phyloP scores from a whole-genome alignment of 2,329 filamentous ascomycete species.

The Trematosphaeria pertusa region DNA sequence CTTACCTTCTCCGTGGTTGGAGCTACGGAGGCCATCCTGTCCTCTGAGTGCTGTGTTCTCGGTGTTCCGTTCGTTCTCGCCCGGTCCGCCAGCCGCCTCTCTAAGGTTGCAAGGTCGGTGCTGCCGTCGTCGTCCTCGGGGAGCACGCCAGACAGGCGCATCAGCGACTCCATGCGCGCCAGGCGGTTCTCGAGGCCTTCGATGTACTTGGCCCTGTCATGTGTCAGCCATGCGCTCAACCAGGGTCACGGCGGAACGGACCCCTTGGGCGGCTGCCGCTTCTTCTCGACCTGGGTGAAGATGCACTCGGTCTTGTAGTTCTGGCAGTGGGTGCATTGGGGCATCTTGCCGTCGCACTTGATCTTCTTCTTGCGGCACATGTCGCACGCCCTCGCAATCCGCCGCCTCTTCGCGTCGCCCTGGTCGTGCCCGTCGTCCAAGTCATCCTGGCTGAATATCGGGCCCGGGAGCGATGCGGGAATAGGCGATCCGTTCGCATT shows the following conservation, averaged over 20 bases:
- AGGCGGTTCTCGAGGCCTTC: slow-evolving; percentile 94
- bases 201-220: slow-evolving; percentile 87
- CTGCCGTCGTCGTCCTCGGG: slow-evolving; percentile 84
- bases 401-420: slow-evolving; percentile 80
- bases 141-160: slow-evolving; percentile 85
- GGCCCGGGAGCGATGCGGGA: slow-evolving; percentile 33
- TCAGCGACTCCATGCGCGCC: slow-evolving; percentile 91
- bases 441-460: slow-evolving; percentile 58
- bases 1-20: slow-evolving; percentile 49
- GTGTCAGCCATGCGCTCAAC: slow-evolving; percentile 8
- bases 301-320: slow-evolving; percentile 99
- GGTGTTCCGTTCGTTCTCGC: slow-evolving; percentile 33
- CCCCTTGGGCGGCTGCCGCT: slow-evolving; percentile 96
- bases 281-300: slow-evolving; percentile 99
- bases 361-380: slow-evolving; percentile 98
- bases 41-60: slow-evolving; percentile 31
- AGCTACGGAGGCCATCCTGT: slow-evolving; percentile 36
- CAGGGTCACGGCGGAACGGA: slow-evolving; percentile 45
- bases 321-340: slow-evolving; percentile 91
- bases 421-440: slow-evolving; percentile 63
- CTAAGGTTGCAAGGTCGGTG: slow-evolving; percentile 86
- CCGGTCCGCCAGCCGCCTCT: slow-evolving; percentile 72
- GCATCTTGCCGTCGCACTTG: slow-evolving; percentile 96
- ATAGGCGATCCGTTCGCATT: slow-evolving; percentile 47
- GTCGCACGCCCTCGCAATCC: slow-evolving; percentile 90